Evolutionary conservation across 2,329 filamentous ascomycete species (phyloP).

Genomic region (Claviceps spartinae): DNA sequence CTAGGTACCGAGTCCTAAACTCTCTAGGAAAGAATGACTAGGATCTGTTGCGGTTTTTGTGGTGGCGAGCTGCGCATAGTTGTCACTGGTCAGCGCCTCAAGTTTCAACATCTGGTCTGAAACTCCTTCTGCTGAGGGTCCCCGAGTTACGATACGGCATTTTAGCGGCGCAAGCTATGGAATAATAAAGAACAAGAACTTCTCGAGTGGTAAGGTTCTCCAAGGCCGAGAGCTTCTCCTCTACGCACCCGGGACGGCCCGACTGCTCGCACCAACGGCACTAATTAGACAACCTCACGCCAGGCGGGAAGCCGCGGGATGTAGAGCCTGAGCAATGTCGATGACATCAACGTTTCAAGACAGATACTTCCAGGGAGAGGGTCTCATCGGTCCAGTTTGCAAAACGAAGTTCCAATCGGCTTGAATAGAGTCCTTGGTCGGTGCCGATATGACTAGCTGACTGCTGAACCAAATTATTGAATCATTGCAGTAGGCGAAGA

Average conservation of each 20-base stretch:
- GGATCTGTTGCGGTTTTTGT: not conserved
- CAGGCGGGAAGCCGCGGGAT: not conserved
- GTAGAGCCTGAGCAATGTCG: not conserved
- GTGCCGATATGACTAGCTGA: not conserved
- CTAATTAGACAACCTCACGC: not conserved
- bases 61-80: not conserved
- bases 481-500: not conserved
- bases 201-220: not conserved
- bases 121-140: not conserved
- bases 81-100: not conserved
- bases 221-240: not conserved
- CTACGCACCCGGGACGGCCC: not conserved
- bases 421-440: not conserved
- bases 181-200: not conserved
- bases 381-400: not conserved
- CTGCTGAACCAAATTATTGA: not conserved
- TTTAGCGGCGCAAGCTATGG: not conserved
- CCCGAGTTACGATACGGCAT: not conserved
- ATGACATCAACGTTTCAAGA: not conserved
- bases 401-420: not conserved
- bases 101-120: not conserved
- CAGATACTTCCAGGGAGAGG: not conserved
- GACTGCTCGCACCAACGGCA: not conserved
- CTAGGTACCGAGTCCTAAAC: not conserved
- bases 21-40: not conserved